Evolutionary conservation across 257 asterid species (phyloP).

Genomic region (Fraxinus excelsior): DNA sequence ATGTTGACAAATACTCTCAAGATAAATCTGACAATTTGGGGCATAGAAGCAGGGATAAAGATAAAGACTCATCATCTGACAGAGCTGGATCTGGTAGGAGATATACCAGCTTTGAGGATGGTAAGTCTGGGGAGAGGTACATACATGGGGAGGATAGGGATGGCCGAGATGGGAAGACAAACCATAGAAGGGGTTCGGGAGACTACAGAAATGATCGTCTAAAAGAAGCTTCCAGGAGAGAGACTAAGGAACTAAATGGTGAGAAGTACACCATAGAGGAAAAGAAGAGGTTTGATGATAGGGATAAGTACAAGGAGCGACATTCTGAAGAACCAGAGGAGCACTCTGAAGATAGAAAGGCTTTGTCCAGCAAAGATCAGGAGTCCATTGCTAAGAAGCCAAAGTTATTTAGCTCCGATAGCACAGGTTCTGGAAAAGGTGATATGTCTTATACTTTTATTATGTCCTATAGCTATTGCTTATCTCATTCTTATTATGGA

Average conservation of each 20-base stretch:
- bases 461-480: background rate
- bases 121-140: constrained; percentile 24
- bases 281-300: constrained; percentile 46
- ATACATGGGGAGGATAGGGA: constrained; percentile 48
- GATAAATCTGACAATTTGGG: constrained; percentile 53
- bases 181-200: constrained; percentile 36
- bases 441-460: constrained; percentile 36
- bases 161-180: constrained; percentile 50
- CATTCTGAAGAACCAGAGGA: constrained; percentile 38
- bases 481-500: background rate
- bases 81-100: constrained; percentile 61
- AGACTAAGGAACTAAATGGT: constrained; percentile 40
- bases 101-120: constrained; percentile 46
- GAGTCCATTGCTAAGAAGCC: constrained; percentile 61
- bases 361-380: constrained; percentile 38
- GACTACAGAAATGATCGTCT: constrained; percentile 40
- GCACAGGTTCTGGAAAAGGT: constrained; percentile 36
- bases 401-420: constrained; percentile 42
- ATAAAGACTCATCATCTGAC: constrained; percentile 40
- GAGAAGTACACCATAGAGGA: constrained; percentile 44
- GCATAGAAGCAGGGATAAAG: constrained; percentile 54
- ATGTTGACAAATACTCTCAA: constrained; percentile 46
- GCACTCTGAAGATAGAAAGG: constrained; percentile 38
- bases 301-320: constrained; percentile 39
- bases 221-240: constrained; percentile 33